Base-by-base conservation (phyloP, 179 eudicot species). In the Drosera spatulata region DNA sequence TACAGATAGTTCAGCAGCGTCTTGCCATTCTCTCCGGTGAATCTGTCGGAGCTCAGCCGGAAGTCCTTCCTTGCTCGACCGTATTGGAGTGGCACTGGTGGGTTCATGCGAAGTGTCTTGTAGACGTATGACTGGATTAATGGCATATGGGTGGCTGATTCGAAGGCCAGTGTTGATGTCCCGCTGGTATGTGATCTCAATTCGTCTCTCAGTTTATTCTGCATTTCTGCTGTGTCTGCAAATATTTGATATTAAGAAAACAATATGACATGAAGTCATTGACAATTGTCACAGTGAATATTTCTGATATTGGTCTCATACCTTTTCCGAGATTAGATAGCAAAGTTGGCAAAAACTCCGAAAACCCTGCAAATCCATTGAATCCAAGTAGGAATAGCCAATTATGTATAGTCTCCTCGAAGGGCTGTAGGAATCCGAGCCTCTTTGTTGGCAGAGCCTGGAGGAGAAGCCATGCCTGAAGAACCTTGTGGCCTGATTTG, bases 61-160 rank as follows among this genome's bases (percentile, higher is more conserved):
- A 91, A 91, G 62, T 91, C 95, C 70, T 79, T 88, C 63, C 97
- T 73, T 0, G 97, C 97, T 22, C 97, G 76, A 5, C 75, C 97
- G 50, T 54, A 91, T 60, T 91, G 97, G 0, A 71, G 7, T 3
- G 96, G 96, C 7, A 91, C 97, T 3, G 97, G 96, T 0, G 97
- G 97, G 57, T 65, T 80, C 52, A 88, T 58, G 3, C 96, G 71
- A 2, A 91, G 80, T 0, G 88, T 80, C 63, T 91, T 96, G 38
- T 79, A 85, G 4, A 88, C 96, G 43, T 85, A 81, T 3, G 97
- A 91, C 41, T 80, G 70, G 2, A 91, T 79, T 2, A 80, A 62
- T 7, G 83, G 82, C 84, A 91, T 71, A 6, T 78, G 70, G 10
- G 77, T 73, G 5, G 84, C 73, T 6, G 80, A 68, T 8, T 66